Base-by-base conservation (phyloP, 2,329 filamentous ascomycete species). In the Thelonectria rubi region DNA sequence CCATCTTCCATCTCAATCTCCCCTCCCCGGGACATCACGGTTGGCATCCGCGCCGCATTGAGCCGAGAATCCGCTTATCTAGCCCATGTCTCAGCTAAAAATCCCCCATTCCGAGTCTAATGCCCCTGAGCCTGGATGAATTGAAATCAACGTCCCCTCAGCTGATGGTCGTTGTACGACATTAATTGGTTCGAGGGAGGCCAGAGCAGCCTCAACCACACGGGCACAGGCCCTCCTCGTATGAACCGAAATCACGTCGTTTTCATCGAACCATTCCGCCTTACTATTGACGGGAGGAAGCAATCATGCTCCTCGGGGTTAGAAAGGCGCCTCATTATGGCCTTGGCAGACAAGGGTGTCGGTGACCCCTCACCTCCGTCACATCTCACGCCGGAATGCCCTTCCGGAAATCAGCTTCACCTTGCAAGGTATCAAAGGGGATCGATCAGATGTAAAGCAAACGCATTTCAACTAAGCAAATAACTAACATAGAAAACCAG, bases 401-500 rank as follows among this genome's bases (percentile, higher is more conserved):
- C 26, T 30, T 30, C 5, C 26, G 10, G 10, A 30, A 5, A 5
- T 8, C 2, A 30, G 8, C 26, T 30, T 30, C 34, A 37, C 34
- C 10, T 34, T 11, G 32, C 32, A 34, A 40, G 10, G n/a, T 21
- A 20, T 12, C 40, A 43, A 43, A 43, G 11, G 4, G 3, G 10
- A 14, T 12, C 42, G 4, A 4, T 4, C 5, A 45, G 18, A 21
- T 45, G 11, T 14, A 24, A 21, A 20, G 14, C 17, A 24, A 45
- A 21, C 6, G 34, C 34, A 37, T 14, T 14, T 37, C 11, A 21
- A 24, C 14, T 3, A 49, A 49, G 14, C 20, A 30, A 17, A 24
- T 49, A 32, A 30, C 24, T 14, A 45, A 45, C 39, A 45, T 12
- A 20, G 21, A 45, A 21, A 62, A 69, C 32, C 51, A 62, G 58